These are phyloP conservation scores for Vitellaria paradoxa DNA, from an alignment of 179 eudicot genomes.

Conservation along the genomic window DNA sequence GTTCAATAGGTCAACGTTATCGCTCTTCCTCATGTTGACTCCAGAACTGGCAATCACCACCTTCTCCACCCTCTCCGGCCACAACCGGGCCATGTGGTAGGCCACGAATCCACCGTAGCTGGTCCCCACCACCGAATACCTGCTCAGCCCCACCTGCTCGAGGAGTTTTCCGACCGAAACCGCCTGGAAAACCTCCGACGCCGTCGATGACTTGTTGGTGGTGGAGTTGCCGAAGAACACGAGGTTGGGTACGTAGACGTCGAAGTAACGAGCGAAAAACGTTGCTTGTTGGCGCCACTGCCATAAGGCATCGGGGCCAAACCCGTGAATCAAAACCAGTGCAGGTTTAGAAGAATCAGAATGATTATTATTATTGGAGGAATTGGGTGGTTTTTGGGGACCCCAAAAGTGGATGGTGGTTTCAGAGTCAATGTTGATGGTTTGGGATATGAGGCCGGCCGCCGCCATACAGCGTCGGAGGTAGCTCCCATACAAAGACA, in stretches of 20 bases:
- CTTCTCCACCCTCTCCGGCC: conserved; percentile 52
- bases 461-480: conserved; percentile 28
- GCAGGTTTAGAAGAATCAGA: conserved; percentile 22
- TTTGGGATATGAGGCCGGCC: conserved; percentile 33
- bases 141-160: conserved; percentile 22
- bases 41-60: conserved; percentile 64
- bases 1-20: conserved; percentile 35
- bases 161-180: conserved; percentile 29
- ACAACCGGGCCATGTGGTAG: conserved; percentile 43
- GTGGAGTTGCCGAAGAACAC: conserved; percentile 53
- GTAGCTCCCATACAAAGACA: conserved; percentile 26
- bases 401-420: conserved; percentile 58
- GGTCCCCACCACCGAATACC: conserved; percentile 47
- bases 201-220: conserved; percentile 19
- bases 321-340: conserved; percentile 45
- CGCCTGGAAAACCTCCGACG: conserved; percentile 63
- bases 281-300: conserved; percentile 47
- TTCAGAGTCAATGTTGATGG: conserved; percentile 20
- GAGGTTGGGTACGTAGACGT: conserved; percentile 39
- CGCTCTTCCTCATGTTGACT: conserved; percentile 33
- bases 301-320: conserved; percentile 48
- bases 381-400: conserved; percentile 10
- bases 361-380: background rate
- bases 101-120: conserved; percentile 71
- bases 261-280: conserved; percentile 35